Base-by-base conservation (phyloP, 768 basidiomycete genomes). In the Boletus edulis region DNA sequence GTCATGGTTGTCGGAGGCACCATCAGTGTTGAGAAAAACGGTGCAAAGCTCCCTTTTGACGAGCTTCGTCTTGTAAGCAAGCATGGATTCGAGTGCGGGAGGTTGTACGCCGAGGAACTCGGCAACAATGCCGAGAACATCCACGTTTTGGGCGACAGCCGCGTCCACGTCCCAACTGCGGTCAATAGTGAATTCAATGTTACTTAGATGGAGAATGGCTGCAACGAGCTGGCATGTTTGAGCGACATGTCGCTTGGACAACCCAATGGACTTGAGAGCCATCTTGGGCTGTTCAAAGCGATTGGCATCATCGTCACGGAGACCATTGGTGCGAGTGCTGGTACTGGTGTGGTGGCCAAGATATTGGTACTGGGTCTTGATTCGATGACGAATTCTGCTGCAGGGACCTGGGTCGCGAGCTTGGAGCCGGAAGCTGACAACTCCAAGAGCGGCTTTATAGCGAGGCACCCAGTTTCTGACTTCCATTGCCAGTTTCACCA, bases 31-130 rank as follows among this genome's bases (percentile, higher is more conserved):
- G 44, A 98, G 81, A 75, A 98, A 97, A 27, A 97, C 87, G 0
- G 94, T 97, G 71, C 94, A 97, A n/a, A 97, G 78, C 72, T 98
- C 95, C 75, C 94, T 97, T 71, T 93, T 90, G 66, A 98, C n/a
- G n/a, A 98, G 76, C 70, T 91, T 91, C 1, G 93, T 94, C 74
- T 87, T 91, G 82, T 94, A 96, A 0, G 93, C 91, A 40, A 99
- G 76, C 0, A 90, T 81, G 3, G 78, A 79, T 68, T 96, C 94
- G 15, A 99, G 79, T 0, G 83, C 84, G 3, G 79, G 68, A 1
- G 88, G 68, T 34, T 82, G 78, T 3, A 98, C 85, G 15, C 96
- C 97, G 11, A 99, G 78, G 72, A 98, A 97, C 52, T 96, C 94
- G n/a, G 94, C 84, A n/a, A 93, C 92, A 18, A 91, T 81, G 24